Conservation (phyloP, 345 rosid species). For the Pistacia integerrima region DNA sequence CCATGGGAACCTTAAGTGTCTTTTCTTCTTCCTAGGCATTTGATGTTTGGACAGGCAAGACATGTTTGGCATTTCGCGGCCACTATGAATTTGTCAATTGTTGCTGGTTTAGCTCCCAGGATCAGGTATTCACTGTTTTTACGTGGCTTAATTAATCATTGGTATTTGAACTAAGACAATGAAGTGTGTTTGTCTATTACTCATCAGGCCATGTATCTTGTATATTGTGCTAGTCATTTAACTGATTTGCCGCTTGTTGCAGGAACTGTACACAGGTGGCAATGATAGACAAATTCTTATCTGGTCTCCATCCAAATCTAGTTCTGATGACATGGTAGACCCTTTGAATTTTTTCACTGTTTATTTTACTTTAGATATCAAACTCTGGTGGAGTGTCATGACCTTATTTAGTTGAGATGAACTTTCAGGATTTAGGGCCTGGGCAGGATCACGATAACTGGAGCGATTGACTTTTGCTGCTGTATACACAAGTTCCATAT, state of each 20-base stretch:
- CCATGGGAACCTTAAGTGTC: conserved; percentile 8
- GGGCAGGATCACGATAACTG: conserved; percentile 68
- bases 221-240: not conserved
- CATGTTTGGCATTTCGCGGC: conserved; percentile 59
- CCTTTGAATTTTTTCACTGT: not conserved
- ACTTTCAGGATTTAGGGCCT: conserved; percentile 44
- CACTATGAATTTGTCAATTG: conserved; percentile 84
- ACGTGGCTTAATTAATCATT: not conserved
- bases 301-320: conserved; percentile 69
- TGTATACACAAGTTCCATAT: not conserved
- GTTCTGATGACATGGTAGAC: conserved; percentile 42
- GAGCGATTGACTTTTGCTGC: conserved; percentile 54
- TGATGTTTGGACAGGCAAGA: conserved; percentile 82
- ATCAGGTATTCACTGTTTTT: conserved; percentile 55
- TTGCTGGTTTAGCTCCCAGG: conserved; percentile 76
- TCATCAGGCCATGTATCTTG: not conserved
- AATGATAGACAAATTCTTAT: conserved; percentile 81
- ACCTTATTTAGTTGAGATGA: conserved; percentile 11
- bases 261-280: conserved; percentile 90
- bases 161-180: not conserved
- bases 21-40: conserved; percentile 53
- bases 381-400: not conserved
- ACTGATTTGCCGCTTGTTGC: conserved; percentile 21
- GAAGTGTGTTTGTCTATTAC: not conserved
- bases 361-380: not conserved